phyloP scores from a whole-genome alignment of 2,329 filamentous ascomycete genomes.

The Balansia obtecta region DNA sequence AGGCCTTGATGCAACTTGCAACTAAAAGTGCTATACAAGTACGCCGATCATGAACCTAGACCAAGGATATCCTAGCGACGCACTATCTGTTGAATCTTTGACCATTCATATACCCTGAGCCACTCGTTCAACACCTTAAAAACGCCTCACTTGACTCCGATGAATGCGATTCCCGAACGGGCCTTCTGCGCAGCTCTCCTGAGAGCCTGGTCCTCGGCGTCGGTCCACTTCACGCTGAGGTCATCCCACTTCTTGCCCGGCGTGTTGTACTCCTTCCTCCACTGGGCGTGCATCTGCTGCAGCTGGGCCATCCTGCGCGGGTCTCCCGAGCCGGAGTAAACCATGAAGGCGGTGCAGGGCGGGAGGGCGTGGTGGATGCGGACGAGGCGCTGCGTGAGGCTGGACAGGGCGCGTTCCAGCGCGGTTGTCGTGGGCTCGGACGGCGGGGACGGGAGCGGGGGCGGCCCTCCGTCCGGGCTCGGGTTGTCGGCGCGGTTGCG shows the following conservation, averaged over 20 bases:
- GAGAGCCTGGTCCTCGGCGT: conserved; percentile 51
- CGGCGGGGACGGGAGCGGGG: conserved; percentile 11
- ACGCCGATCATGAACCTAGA: too few relatives aligned
- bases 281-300: conserved; percentile 47
- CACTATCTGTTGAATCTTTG: too few relatives aligned
- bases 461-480: conserved; percentile 22
- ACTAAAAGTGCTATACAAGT: too few relatives aligned
- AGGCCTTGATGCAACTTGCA: too few relatives aligned
- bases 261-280: conserved; percentile 51
- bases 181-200: conserved; percentile 43
- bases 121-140: too few relatives aligned
- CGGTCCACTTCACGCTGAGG: conserved; percentile 55
- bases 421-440: conserved; percentile 12
- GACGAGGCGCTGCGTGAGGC: conserved; percentile 35
- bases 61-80: too few relatives aligned
- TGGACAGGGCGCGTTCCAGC: conserved; percentile 33
- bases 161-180: conserved; percentile 50
- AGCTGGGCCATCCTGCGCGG: conserved; percentile 53
- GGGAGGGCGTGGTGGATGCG: conserved; percentile 46
- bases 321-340: conserved; percentile 55
- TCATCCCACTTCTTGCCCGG: conserved; percentile 54
- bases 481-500: conserved; percentile 33
- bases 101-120: too few relatives aligned
- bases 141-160: conserved; percentile 44
- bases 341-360: conserved; percentile 51